A percentile compares a stretch with the other conserved stretches of the same genome.
Conservation (phyloP, 2,329 filamentous ascomycete species). For the Penicillium sp. region DNA sequence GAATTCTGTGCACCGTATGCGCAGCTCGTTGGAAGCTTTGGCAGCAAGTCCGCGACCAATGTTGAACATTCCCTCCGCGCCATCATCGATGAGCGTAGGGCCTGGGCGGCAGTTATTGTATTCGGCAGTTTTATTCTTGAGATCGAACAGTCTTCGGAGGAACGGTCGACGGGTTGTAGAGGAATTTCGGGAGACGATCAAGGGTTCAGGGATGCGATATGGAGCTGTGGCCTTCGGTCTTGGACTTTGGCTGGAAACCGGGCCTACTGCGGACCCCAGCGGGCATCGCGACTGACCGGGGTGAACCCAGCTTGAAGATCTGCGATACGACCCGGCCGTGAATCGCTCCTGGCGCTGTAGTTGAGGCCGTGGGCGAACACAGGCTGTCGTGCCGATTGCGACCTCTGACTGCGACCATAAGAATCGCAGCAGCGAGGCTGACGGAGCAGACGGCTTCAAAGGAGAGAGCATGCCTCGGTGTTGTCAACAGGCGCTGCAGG, state of each 20-base stretch:
- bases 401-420: slow-evolving; percentile 72
- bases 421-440: slow-evolving; percentile 68
- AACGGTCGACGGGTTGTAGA: slow-evolving; percentile 40
- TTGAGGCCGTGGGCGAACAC: slow-evolving; percentile 22
- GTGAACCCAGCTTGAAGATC: slow-evolving; percentile 27
- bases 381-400: slow-evolving; percentile 42
- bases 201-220: slow-evolving; percentile 8
- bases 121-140: slow-evolving; percentile 41
- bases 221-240: slow-evolving; percentile 8
- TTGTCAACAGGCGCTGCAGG: slow-evolving; percentile 13
- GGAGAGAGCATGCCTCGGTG: slow-evolving; percentile 44
- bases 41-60: slow-evolving; percentile 71
- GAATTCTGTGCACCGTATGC: slow-evolving; percentile 91
- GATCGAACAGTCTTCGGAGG: slow-evolving; percentile 42
- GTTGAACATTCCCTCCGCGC: slow-evolving; percentile 65
- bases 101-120: slow-evolving; percentile 58
- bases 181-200: slow-evolving; percentile 29
- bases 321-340: slow-evolving; percentile 22
- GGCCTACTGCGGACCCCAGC: slow-evolving; percentile 34
- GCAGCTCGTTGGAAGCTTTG: slow-evolving; percentile 81
- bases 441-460: slow-evolving; percentile 52
- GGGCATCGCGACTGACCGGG: slow-evolving; percentile 23
- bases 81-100: slow-evolving; percentile 62
- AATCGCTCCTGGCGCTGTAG: slow-evolving; percentile 18
- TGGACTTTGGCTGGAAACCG: slow-evolving; percentile 29